Evolutionary conservation across 202 grass and related monocot species (phyloP).

Genomic region (Dendrocalamus latiflorus): DNA sequence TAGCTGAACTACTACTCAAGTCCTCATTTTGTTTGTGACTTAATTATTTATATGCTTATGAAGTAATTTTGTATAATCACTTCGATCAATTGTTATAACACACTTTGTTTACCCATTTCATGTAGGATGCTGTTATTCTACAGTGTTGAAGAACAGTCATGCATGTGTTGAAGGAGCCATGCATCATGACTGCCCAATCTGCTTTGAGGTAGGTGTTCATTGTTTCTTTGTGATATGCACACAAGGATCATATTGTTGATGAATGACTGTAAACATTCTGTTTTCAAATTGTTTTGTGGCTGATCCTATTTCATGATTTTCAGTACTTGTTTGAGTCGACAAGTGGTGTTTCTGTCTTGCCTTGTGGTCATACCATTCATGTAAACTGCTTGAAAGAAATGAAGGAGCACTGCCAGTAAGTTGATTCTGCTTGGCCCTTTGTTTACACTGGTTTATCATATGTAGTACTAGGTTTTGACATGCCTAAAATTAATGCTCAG

Average conservation of each 20-base stretch:
- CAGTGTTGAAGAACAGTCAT: constrained; percentile 69
- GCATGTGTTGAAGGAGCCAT: constrained; percentile 90
- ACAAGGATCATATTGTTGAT: not conserved
- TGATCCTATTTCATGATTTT: constrained; percentile 10
- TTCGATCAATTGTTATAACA: not conserved
- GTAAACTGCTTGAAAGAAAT: constrained; percentile 86
- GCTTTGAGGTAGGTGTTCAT: constrained; percentile 68
- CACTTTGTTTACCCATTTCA: constrained; percentile 8
- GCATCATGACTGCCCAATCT: constrained; percentile 99
- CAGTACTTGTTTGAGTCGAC: constrained; percentile 92
- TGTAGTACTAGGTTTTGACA: not conserved
- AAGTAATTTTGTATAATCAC: not conserved
- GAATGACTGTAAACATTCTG: not conserved
- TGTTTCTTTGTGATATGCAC: not conserved
- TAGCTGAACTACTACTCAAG: not conserved
- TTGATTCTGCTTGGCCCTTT: constrained; percentile 4
- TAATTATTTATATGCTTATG: not conserved
- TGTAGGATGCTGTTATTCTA: constrained; percentile 91
- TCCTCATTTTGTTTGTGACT: not conserved
- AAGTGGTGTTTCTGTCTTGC: constrained; percentile 64
- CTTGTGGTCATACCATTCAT: constrained; percentile 94
- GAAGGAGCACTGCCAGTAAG: constrained; percentile 84
- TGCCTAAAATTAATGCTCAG: constrained; percentile 24
- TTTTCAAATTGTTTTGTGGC: not conserved
- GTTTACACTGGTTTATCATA: not conserved